Evolutionary conservation across 805 yeast genomes (phyloP), one percentile per base, ranked within the genome.

Genomic region (Ogataea corticis): DNA sequence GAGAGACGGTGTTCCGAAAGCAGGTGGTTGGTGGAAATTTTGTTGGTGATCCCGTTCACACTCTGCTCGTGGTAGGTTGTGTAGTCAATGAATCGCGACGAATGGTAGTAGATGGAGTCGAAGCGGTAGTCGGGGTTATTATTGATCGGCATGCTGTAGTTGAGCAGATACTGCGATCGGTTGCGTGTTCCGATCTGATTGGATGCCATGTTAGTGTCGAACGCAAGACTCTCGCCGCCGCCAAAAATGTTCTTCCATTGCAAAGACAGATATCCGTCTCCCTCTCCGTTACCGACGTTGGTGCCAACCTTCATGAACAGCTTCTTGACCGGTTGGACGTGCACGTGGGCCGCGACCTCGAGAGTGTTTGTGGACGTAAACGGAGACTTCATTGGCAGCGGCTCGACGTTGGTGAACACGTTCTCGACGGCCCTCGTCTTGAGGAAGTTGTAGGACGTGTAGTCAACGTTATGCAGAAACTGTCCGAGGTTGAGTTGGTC

Each of bases 261-360:
- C 45, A 91, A 79, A 27, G 87, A 83, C 38, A 89, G 74, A 59
- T 91, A 90, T 1, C 97, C 98, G 60, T 87, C 94, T 25, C 97
- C 99, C 69, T 94, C 98, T 27, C 96, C 96, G 61, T 94, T 92
- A 2, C 98, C 98, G 7, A 94, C 79, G 64, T 90, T 91, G 2
- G 98, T 94, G 3, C 99, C 99, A 1, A 97, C 87, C 56, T 86
- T 87, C 42, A 96, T 91, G 48, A 78, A 75, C 56, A 90, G 85
- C 53, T 77, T 76, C 55, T 88, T 88, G 3, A 77, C 77, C 0
- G 92, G 91, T 4, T 73, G 45, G 6, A 68, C 21, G n/a, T 58
- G 54, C 35, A 68, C 40, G 41, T 55, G 57, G 1, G 68, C 52
- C 3, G 59, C 45, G 6, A 67, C 33, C 17, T 67, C 62, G 7